A percentile compares a stretch with the other conserved stretches of the same genome.
Conservation (phyloP, 495 filamentous ascomycete species). For the Penicillium bovifimosum region DNA sequence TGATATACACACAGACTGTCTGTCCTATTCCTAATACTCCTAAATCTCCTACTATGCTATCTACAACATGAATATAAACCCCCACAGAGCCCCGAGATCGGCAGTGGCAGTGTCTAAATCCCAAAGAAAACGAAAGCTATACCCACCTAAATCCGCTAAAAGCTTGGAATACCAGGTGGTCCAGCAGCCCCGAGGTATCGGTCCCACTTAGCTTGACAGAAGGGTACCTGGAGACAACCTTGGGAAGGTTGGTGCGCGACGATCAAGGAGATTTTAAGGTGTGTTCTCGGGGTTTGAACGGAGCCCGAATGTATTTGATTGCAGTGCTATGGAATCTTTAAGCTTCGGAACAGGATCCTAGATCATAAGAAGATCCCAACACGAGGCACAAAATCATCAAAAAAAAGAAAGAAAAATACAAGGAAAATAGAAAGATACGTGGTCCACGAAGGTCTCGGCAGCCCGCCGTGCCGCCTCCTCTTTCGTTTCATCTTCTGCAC, state of each 20-base stretch:
- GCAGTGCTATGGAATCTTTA: no score
- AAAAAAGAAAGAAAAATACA: background rate
- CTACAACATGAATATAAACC: background rate
- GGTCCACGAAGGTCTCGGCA: constrained; percentile 23
- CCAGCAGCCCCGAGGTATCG: background rate
- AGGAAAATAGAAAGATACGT: background rate
- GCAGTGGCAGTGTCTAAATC: constrained; percentile 31
- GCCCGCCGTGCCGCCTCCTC: background rate
- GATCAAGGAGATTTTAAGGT: background rate
- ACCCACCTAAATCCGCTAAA: background rate
- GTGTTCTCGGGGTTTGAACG: background rate
- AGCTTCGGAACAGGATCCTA: no score
- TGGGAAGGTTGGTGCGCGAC: background rate
- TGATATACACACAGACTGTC: no score
- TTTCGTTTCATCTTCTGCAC: constrained; percentile 5
- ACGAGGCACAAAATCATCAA: background rate
- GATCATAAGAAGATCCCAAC: no score
- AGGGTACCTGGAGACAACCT: background rate
- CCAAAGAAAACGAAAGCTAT: constrained; percentile 10
- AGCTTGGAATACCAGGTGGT: background rate
- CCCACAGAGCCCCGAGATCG: constrained; percentile 32
- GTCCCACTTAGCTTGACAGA: background rate
- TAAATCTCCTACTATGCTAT: no score
- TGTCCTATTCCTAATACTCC: no score
- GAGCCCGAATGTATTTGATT: background rate